phyloP scores from a whole-genome alignment of 2,329 filamentous ascomycete genomes.

The Fonsecaea erecta region DNA sequence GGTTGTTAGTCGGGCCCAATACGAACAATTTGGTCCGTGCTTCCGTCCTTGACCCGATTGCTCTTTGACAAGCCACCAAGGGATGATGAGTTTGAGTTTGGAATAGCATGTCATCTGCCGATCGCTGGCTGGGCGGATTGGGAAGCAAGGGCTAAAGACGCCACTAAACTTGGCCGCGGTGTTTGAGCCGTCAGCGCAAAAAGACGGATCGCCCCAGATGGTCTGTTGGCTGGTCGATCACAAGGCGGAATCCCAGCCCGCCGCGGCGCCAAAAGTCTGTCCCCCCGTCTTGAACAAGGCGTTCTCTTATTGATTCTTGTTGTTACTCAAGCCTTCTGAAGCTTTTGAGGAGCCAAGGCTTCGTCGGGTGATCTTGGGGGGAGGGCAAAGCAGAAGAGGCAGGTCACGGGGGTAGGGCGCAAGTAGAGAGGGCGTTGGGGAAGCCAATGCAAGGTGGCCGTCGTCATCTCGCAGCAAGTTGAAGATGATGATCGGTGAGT shows the following conservation, averaged over 20 bases:
- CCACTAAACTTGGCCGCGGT: slow-evolving; percentile 20
- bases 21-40: background rate
- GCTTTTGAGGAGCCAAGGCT: slow-evolving; percentile 4
- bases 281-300: slow-evolving; percentile 1
- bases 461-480: background rate
- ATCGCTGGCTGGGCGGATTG: slow-evolving; percentile 15
- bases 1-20: background rate
- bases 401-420: background rate
- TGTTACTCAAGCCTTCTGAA: slow-evolving; percentile 8
- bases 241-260: slow-evolving; percentile 3
- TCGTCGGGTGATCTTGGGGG: background rate
- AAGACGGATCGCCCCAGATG: slow-evolving; percentile 9
- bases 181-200: slow-evolving; percentile 20
- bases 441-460: background rate
- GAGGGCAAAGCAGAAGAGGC: background rate
- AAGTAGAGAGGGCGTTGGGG: background rate
- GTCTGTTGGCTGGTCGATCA: slow-evolving; percentile 9
- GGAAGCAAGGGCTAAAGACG: background rate
- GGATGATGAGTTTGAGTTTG: slow-evolving; percentile 15
- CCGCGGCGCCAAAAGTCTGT: background rate
- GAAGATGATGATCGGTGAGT: background rate
- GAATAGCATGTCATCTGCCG: slow-evolving; percentile 19
- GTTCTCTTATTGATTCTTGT: slow-evolving; percentile 8
- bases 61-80: background rate
- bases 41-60: background rate